Base-by-base conservation (phyloP, 108 stramenopile species). In the Fragilariopsis cylindrus region DNA sequence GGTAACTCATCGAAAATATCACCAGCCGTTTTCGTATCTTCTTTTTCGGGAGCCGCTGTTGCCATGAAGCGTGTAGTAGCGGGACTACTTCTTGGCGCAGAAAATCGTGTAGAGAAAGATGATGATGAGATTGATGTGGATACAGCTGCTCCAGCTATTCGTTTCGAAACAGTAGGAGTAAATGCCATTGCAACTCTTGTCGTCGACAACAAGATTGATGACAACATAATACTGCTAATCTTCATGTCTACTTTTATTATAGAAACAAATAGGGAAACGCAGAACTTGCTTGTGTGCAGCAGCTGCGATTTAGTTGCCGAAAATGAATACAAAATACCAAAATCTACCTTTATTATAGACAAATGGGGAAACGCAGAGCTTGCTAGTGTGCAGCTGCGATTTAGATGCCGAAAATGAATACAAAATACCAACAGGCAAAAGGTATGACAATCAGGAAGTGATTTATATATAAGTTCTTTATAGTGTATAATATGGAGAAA, bases 1-100 rank as follows among this genome's bases (percentile, higher is more conserved):
- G 98, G 98, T 19, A 99, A 85, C 67, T 93, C 88, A 7, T 60
- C 53, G 13, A 76, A 55, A 21, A 75, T n/a, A 30, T 74, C 73
- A 3, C 30, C 30, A 30, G 30, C 30, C 30, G 66, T 65, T 18
- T 68, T 69, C 13, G 16, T 49, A 3, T 62, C 69, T 18, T 70
- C 19, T 57, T 21, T 53, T 45, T 65, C 68, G 8, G 67, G 72
- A 7, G 50, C 81, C 9, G 74, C 76, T 7, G 85, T 71, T 4
- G 83, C 74, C 78, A 80, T 71, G 48, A 79, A 67, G 15, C 79
- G 74, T 50, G 70, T 3, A 18, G 57, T 60, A 1, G 19, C 4
- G 9, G 67, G n/a, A 54, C 30, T 7, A 48, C 48, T 50, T 65
- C 11, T 63, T 12, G 62, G 52, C 57, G 47, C n/a, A 4, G 66